Evolutionary conservation across 192 early-diverging fungal species (phyloP), one percentile per base, ranked within the genome.

Genomic region (Mycoemilia scoparia): DNA sequence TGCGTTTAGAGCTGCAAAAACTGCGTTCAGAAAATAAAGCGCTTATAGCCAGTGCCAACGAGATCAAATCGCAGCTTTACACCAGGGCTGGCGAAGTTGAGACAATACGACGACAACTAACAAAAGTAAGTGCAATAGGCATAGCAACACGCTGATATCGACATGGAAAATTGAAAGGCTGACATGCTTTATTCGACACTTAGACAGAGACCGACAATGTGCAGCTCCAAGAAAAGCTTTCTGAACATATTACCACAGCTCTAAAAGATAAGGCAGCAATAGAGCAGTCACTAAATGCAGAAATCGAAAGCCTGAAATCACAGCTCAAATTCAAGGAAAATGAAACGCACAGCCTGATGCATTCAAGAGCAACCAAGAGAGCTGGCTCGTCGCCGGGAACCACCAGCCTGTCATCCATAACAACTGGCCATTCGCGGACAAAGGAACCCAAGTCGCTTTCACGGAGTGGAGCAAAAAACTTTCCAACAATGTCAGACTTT

Each of bases 201-300:
- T n/a, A 34, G 10, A 63, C 60, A 9, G 60, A 63, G 43, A 57
- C 57, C 13, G 55, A 53, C 10, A 53, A 63, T 41, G 57, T 54
- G 17, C 54, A 50, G 21, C 33, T 63, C 36, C 60, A 63, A 29
- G 60, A 63, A 24, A 45, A 40, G 34, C 48, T 63, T 27, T 41
- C 42, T 8, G 50, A 40, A 36, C 54, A 57, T 18, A 40, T 46
- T 2, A 27, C 60, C 1, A 32, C 25, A 4, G 34, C 50, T 0
- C 17, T 32, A 7, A 30, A 21, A 1, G 29, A 19, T n/a, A 39
- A 43, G 9, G 28, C 30, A 25, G 32, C 42, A 27, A 18, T 32
- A 3, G 39, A 53, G 28, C 21, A 21, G 14, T 20, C 24, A 10
- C 34, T 57, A 17, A 34, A 29, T 8, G 33, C 28, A 1, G 60